Evolutionary conservation across 202 grass and related monocot species (phyloP), one percentile per base, ranked within the genome.

Genomic region (Hordeum pubiflorum): DNA sequence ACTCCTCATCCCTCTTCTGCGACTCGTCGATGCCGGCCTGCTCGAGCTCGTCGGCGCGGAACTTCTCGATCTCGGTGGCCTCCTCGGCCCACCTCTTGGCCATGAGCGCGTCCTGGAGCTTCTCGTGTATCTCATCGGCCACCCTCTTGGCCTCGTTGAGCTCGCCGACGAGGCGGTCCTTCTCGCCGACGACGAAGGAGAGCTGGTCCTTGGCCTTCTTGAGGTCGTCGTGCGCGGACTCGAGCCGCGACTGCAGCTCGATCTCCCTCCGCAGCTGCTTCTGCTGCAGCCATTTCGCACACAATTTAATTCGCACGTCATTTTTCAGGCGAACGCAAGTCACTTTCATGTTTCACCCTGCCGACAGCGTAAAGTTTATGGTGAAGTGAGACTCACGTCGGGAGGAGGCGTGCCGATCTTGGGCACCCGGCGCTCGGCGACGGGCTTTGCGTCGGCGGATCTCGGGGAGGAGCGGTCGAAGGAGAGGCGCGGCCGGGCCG

Each of bases 1-100:
- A 91, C 58, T 93, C 92, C 10, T 90, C 91, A 40, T 99, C 92
- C 56, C 75, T 87, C 54, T 83, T 89, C 82, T 95, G 92, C 1
- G 86, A 64, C 63, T 88, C 92, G 0, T 99, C 92, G 17, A 99
- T 86, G 60, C 92, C 84, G 0, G 81, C 87, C 81, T 91, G 89
- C 87, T 99, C 97, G 9, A 96, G 85, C 84, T 99, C 97, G 29
- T 89, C 85, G 0, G 97, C 91, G 12, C 97, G 78, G 85, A 99
- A 99, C 71, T 99, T 99, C 85, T 96, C 97, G 4, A 99, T 93
- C 84, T 99, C 92, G 0, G 87, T 88, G 80, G 83, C 91, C 78
- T 96, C 97, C 82, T 99, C 92, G 0, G 97, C 92, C 82, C 87
- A 89, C 38, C 84, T 83, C 91, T 89, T 90, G 52, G 97, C 90